Evolutionary conservation across 1,284 basidiomycete genomes (phyloP).

Genomic region (Golubevia sp.): DNA sequence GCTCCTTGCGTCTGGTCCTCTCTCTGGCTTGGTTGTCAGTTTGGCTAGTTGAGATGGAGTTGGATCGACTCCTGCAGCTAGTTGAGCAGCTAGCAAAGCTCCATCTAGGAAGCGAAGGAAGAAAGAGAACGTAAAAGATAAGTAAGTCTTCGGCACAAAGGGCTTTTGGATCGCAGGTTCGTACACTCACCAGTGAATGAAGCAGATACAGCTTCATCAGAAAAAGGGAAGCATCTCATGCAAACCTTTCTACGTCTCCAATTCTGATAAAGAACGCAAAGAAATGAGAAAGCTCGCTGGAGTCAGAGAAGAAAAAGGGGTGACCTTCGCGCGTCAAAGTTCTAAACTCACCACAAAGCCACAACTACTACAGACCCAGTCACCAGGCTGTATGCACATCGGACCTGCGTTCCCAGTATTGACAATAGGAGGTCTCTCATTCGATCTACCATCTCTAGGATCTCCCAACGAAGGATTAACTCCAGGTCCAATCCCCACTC

Average conservation of each 20-base stretch:
- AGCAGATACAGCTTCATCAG: slow-evolving; percentile 9
- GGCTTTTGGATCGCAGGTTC: too few species aligned
- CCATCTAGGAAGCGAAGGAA: too few species aligned
- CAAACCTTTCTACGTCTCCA: slow-evolving; percentile 84
- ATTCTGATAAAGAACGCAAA: slow-evolving; percentile 52
- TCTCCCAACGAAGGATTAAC: slow-evolving; percentile 33
- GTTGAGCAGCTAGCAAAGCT: too few species aligned
- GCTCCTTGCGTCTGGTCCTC: too few species aligned
- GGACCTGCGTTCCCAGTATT: slow-evolving; percentile 86
- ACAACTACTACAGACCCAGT: slow-evolving; percentile 83
- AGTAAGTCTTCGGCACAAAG: too few species aligned
- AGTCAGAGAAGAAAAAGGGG: neutral
- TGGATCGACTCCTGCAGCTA: too few species aligned
- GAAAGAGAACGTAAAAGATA: too few species aligned
- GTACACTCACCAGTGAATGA: too few species aligned
- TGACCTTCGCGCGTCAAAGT: neutral
- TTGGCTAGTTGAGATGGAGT: too few species aligned
- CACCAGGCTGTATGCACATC: slow-evolving; percentile 82
- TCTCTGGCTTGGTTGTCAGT: too few species aligned
- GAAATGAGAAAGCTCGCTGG: slow-evolving; percentile 45
- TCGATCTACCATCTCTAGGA: slow-evolving; percentile 8
- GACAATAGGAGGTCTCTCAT: slow-evolving; percentile 64
- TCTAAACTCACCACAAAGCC: slow-evolving; percentile 41
- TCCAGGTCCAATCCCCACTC: slow-evolving; percentile 32
- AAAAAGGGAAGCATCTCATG: slow-evolving; percentile 78